phyloP scores from a whole-genome alignment of 352 stramenopile genomes.

The Aphanomyces cochlioides region DNA sequence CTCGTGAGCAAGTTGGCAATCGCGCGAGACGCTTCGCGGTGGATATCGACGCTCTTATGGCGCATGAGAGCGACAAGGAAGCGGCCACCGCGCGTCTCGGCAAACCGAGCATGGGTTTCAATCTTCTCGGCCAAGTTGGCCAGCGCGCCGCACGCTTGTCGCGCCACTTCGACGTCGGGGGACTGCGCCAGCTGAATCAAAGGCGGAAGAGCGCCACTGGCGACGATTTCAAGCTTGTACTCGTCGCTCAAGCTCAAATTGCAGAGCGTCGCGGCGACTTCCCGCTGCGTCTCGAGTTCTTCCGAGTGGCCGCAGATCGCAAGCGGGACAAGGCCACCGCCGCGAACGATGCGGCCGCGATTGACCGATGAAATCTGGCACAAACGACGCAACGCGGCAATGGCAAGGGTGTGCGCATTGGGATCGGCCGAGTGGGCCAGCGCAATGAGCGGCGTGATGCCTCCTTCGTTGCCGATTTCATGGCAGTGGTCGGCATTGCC shows the following conservation, averaged over 20 bases:
- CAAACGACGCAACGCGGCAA: slow-evolving; percentile 90
- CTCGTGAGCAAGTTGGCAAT: slow-evolving; percentile 94
- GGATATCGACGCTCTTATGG: slow-evolving; percentile 86
- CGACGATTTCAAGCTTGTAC: slow-evolving; percentile 89
- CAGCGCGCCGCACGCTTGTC: slow-evolving; percentile 88
- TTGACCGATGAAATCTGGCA: slow-evolving; percentile 88
- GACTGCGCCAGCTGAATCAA: slow-evolving; percentile 86
- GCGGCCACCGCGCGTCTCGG: slow-evolving; percentile 55
- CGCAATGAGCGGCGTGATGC: slow-evolving; percentile 85
- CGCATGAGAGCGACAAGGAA: slow-evolving; percentile 81
- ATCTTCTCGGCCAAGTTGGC: slow-evolving; percentile 94
- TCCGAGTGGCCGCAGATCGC: slow-evolving; percentile 77
- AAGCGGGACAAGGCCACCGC: slow-evolving; percentile 81
- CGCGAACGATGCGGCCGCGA: slow-evolving; percentile 79
- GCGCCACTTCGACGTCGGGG: slow-evolving; percentile 88
- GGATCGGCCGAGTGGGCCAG: slow-evolving; percentile 84
- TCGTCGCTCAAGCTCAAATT: slow-evolving; percentile 91
- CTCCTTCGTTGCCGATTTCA: slow-evolving; percentile 87
- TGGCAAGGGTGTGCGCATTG: slow-evolving; percentile 88
- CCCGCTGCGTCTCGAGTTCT: slow-evolving; percentile 92
- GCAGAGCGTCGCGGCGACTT: slow-evolving; percentile 92
- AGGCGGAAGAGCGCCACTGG: slow-evolving; percentile 64
- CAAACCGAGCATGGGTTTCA: slow-evolving; percentile 90
- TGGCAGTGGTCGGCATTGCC: slow-evolving; percentile 84
- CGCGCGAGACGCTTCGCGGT: slow-evolving; percentile 89